These are phyloP conservation scores for Phalaenopsis aphrodite DNA, from an alignment of 106 monocot species.

Conservation along the genomic window DNA sequence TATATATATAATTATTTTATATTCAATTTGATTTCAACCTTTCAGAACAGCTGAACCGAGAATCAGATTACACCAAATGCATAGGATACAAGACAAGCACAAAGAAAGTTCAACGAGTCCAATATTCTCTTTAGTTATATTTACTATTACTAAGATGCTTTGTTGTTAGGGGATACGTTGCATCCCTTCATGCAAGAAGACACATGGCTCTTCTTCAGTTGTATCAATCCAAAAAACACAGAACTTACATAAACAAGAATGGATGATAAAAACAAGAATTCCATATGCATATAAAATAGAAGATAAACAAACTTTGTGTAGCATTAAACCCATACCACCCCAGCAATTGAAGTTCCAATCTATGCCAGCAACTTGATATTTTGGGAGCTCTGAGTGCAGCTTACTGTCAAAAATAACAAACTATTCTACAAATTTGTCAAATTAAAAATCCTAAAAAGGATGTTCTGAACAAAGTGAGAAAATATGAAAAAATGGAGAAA, in stretches of 20 bases:
- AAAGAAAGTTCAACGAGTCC: neutral
- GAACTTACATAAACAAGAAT: neutral
- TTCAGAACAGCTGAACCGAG: neutral
- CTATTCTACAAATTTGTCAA: slow-evolving; percentile 30
- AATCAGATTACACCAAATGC: neutral
- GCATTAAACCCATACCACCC: slow-evolving; percentile 58
- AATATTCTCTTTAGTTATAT: neutral
- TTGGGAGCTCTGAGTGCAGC: slow-evolving; percentile 12
- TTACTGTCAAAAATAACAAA: slow-evolving; percentile 56
- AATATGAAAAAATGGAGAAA: neutral
- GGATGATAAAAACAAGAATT: neutral
- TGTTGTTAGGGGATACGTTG: neutral
- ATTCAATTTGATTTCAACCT: neutral
- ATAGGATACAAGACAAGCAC: neutral
- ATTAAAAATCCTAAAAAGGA: neutral
- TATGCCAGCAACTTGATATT: slow-evolving; percentile 65
- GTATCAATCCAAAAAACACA: neutral
- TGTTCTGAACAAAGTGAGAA: neutral
- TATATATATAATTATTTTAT: too few species aligned
- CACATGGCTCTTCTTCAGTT: neutral
- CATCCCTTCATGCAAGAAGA: neutral
- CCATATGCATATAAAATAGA: neutral
- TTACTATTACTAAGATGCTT: neutral
- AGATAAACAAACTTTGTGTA: neutral
- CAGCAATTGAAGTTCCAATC: slow-evolving; percentile 95